Evolutionary conservation across 495 filamentous ascomycete genomes (phyloP).

Genomic region (Hypoxylon intermedium): DNA sequence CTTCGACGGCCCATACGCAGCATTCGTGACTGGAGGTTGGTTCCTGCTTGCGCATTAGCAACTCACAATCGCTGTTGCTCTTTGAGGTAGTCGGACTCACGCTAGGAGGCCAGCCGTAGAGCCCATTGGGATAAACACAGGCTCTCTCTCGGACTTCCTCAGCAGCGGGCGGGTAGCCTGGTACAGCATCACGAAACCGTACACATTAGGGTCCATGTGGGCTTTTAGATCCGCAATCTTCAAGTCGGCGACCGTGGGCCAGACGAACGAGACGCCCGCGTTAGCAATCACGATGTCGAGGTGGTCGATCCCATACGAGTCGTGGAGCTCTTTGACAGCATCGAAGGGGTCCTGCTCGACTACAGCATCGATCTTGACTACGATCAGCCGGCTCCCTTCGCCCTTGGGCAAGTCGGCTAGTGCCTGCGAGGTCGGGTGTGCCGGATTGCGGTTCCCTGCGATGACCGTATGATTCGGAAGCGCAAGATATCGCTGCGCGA

Average conservation of each 20-base stretch:
- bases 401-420: constrained; percentile 30
- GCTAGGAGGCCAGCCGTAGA: constrained; percentile 37
- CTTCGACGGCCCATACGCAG: constrained; percentile 54
- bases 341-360: constrained; percentile 22
- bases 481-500: constrained; percentile 38
- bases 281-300: constrained; percentile 40
- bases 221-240: constrained; percentile 20
- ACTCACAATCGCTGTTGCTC: not conserved
- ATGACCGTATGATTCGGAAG: constrained; percentile 45
- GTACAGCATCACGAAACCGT: constrained; percentile 30
- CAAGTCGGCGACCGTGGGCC: constrained; percentile 20
- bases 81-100: constrained; percentile 37
- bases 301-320: constrained; percentile 22
- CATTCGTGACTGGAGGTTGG: constrained; percentile 39
- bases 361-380: constrained; percentile 30
- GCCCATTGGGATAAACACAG: constrained; percentile 50
- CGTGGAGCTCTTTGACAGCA: constrained; percentile 19
- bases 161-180: constrained; percentile 38
- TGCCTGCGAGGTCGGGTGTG: constrained; percentile 19
- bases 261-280: constrained; percentile 29
- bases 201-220: constrained; percentile 29
- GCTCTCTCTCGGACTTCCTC: constrained; percentile 31
- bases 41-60: constrained; percentile 20
- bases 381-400: constrained; percentile 22
- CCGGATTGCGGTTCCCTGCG: constrained; percentile 45